These are phyloP conservation scores for Akanthomyces muscarius DNA, from an alignment of 2,329 filamentous ascomycete genomes.

Conservation along the genomic window DNA sequence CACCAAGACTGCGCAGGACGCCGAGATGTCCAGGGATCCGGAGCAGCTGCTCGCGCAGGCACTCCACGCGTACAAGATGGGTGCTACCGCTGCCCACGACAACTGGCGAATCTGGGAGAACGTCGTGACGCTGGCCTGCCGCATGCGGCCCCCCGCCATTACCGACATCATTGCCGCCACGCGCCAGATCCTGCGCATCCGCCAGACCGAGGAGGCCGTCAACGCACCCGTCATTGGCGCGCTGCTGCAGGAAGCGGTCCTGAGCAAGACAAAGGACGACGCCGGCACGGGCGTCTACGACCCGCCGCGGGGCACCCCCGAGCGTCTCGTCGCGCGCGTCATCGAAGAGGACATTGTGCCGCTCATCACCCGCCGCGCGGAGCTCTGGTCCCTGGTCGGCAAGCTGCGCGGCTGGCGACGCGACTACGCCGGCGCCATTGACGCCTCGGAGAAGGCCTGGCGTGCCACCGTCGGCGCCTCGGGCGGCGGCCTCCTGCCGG, in stretches of 20 bases:
- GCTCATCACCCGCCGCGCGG: constrained; percentile 73
- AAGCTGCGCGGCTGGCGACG: constrained; percentile 69
- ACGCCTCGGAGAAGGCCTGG: constrained; percentile 88
- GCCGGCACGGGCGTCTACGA: constrained; percentile 30
- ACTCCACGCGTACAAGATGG: constrained; percentile 80
- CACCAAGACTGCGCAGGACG: constrained; percentile 25
- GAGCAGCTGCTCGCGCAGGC: constrained; percentile 67
- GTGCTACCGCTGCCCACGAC: constrained; percentile 75
- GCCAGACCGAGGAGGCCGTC: constrained; percentile 72
- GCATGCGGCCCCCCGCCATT: constrained; percentile 70
- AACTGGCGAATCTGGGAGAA: constrained; percentile 98
- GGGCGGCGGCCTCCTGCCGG: constrained; percentile 38
- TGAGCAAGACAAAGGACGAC: constrained; percentile 36
- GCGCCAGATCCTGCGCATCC: constrained; percentile 70
- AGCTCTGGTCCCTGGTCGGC: constrained; percentile 72
- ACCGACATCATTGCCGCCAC: constrained; percentile 72
- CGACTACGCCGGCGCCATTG: constrained; percentile 68
- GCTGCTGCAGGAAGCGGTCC: constrained; percentile 67
- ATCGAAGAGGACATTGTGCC: constrained; percentile 73
- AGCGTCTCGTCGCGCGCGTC: constrained; percentile 63
- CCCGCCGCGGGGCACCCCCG: constrained; percentile 52
- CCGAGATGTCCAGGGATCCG: constrained; percentile 40
- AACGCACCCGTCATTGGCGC: constrained; percentile 69
- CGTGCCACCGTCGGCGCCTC: constrained; percentile 60
- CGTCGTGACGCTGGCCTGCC: constrained; percentile 79